Evolutionary conservation across 2,329 filamentous ascomycete genomes (phyloP).

Genomic region (Huntiella bhutanensis): DNA sequence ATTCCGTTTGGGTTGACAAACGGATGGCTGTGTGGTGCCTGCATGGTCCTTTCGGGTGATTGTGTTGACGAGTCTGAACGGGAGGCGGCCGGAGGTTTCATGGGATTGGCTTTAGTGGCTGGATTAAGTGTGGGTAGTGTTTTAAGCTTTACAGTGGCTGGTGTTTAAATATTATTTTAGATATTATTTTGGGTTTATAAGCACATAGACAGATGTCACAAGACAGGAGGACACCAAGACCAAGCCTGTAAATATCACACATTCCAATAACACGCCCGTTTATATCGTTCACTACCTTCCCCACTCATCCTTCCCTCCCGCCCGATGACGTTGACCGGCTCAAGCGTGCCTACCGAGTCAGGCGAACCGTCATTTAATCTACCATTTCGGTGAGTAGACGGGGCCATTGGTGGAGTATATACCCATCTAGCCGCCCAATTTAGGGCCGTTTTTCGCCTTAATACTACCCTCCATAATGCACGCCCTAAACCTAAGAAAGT

Average conservation of each 20-base stretch:
- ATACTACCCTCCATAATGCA: too few species aligned
- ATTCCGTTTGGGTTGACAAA: conserved; percentile 68
- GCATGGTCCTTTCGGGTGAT: conserved; percentile 77
- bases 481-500: too few species aligned
- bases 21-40: conserved; percentile 68
- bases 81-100: conserved; percentile 81
- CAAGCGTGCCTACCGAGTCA: too few species aligned
- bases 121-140: conserved; percentile 75
- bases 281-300: too few species aligned
- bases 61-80: conserved; percentile 69
- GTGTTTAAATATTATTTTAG: conserved; percentile 21
- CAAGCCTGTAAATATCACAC: not conserved
- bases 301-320: too few species aligned
- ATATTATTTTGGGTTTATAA: not conserved
- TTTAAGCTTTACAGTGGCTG: conserved; percentile 59
- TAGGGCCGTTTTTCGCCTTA: too few species aligned
- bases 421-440: too few species aligned
- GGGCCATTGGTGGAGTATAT: too few species aligned
- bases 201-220: not conserved
- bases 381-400: too few species aligned
- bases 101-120: conserved; percentile 75
- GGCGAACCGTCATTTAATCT: too few species aligned
- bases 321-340: too few species aligned
- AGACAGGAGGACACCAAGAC: not conserved
- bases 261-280: too few species aligned